Conservation (phyloP, 2,329 filamentous ascomycete genomes). For the Blumeriella jaapii region DNA sequence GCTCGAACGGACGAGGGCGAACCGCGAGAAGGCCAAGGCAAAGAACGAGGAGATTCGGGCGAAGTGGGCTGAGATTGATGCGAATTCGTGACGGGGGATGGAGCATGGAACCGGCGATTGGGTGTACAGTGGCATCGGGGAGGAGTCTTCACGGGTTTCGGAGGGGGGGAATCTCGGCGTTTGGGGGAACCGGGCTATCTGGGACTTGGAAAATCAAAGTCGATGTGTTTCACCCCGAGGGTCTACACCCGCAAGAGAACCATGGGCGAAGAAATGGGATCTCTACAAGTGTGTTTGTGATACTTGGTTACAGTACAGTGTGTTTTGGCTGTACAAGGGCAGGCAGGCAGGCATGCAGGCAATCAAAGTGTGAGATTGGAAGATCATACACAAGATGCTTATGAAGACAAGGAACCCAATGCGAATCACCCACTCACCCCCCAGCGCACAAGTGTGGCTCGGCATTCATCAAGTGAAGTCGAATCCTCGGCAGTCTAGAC, state of each 20-base stretch:
- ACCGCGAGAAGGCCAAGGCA: slow-evolving; percentile 57
- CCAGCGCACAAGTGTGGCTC: neutral
- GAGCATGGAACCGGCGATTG: neutral
- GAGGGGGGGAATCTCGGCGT: slow-evolving; percentile 10
- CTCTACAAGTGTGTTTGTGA: too few relatives aligned
- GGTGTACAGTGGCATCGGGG: neutral
- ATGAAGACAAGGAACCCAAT: neutral
- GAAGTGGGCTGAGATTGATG: slow-evolving; percentile 69
- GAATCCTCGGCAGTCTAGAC: neutral
- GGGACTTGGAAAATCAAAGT: slow-evolving; percentile 9
- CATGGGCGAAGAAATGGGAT: neutral
- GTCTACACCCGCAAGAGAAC: neutral
- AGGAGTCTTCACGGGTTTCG: too few relatives aligned
- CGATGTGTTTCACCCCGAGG: slow-evolving; percentile 3
- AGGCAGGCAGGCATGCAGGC: neutral
- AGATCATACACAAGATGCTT: too few relatives aligned
- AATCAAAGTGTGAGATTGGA: neutral
- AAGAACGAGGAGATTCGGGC: slow-evolving; percentile 65
- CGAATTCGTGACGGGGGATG: slow-evolving; percentile 41
- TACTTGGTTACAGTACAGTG: too few relatives aligned
- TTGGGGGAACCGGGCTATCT: slow-evolving; percentile 5
- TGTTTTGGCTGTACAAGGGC: too few relatives aligned
- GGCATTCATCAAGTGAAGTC: too few relatives aligned
- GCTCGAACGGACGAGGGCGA: slow-evolving; percentile 63
- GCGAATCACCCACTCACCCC: neutral